Conservation (phyloP, 768 basidiomycete genomes). For the Psilocybe azurescens region DNA sequence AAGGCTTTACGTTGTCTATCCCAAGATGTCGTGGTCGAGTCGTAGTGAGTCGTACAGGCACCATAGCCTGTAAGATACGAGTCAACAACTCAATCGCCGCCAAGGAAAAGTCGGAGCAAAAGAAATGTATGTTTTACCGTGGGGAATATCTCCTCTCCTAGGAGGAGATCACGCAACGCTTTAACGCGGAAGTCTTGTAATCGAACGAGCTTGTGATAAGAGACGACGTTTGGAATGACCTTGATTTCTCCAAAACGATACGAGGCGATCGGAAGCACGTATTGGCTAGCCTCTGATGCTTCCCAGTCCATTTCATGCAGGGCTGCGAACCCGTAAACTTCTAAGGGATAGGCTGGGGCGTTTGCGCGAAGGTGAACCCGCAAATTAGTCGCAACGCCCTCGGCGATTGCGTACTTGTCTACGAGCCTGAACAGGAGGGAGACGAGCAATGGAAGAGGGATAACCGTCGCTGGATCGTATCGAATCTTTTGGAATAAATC, state of each 20-base stretch:
- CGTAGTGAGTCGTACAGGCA: conserved; percentile 56
- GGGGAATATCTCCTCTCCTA: conserved; percentile 70
- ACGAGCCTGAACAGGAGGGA: conserved; percentile 57
- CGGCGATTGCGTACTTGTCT: conserved; percentile 70
- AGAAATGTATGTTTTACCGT: conserved; percentile 42
- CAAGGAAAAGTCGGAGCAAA: conserved; percentile 2
- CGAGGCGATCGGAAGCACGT: conserved; percentile 60
- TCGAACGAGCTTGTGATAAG: conserved; percentile 67
- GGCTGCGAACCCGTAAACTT: conserved; percentile 64
- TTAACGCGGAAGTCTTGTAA: conserved; percentile 64
- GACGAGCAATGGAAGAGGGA: conserved; percentile 69
- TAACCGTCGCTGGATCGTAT: conserved; percentile 51
- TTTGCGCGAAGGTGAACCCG: conserved; percentile 63
- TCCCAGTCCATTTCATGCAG: conserved; percentile 46
- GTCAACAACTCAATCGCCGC: conserved; percentile 7
- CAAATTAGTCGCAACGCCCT: conserved; percentile 46
- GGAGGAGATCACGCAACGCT: conserved; percentile 53
- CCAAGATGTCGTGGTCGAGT: conserved; percentile 53
- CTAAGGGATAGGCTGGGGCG: conserved; percentile 63
- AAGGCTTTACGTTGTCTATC: conserved; percentile 52
- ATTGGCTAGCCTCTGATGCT: conserved; percentile 63
- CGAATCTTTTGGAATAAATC: conserved; percentile 34
- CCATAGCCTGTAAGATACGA: conserved; percentile 53
- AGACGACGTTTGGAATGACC: conserved; percentile 58
- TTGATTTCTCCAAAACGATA: conserved; percentile 58